phyloP scores from a whole-genome alignment of 768 basidiomycete species.

The Tulasnella calospora region DNA sequence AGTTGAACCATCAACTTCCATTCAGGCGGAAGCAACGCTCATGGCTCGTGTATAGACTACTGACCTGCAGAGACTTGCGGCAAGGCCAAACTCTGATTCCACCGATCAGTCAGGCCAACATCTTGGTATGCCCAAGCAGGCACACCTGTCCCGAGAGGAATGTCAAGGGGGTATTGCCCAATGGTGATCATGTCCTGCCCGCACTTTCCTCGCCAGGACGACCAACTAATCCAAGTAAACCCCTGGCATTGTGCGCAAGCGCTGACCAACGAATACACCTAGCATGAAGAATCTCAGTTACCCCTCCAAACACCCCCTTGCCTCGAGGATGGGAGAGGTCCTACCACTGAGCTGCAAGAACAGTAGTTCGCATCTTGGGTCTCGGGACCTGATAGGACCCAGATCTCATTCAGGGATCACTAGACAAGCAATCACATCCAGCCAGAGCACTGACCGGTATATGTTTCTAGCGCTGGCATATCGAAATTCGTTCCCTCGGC shows the following conservation, averaged over 20 bases:
- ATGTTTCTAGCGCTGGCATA: not conserved
- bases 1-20: not conserved
- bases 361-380: slow-evolving; percentile 35
- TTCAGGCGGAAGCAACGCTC: not conserved
- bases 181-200: slow-evolving; percentile 14
- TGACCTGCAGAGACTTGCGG: not conserved
- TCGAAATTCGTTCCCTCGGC: not conserved
- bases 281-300: not conserved
- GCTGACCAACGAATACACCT: slow-evolving; percentile 48
- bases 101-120: slow-evolving; percentile 35
- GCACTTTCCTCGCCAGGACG: slow-evolving; percentile 35
- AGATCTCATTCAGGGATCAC: not conserved
- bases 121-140: slow-evolving; percentile 62
- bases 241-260: slow-evolving; percentile 60
- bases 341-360: slow-evolving; percentile 50
- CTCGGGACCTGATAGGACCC: slow-evolving; percentile 9
- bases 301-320: not conserved
- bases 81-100: not conserved
- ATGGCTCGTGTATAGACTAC: not conserved
- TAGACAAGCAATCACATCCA: not conserved
- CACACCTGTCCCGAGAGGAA: slow-evolving; percentile 49
- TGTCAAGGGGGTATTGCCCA: slow-evolving; percentile 43
- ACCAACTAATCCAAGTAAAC: slow-evolving; percentile 36
- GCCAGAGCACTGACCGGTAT: not conserved
- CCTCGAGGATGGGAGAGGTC: not conserved